Evolutionary conservation across 2,329 filamentous ascomycete species (phyloP), one percentile per base, ranked within the genome.

Genomic region (Penicillium capsulatum): DNA sequence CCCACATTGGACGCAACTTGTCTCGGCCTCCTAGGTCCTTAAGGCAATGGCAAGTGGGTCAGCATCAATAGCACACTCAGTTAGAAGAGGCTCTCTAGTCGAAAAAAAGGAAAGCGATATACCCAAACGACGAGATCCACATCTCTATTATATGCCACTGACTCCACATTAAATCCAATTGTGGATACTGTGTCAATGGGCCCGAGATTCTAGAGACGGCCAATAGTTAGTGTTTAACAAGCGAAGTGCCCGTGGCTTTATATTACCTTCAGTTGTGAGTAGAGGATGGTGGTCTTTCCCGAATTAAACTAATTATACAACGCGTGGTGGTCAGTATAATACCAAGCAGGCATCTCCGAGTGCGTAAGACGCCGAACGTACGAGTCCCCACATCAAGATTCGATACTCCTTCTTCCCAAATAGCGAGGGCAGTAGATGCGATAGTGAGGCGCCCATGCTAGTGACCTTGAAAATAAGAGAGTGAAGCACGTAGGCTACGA

Each of bases 81-180:
- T 17, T n/a, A 34, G 19, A 29, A 22, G 57, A 29, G 27, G 27
- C 27, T 29, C 11, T n/a, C 11, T 5, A 29, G 27, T 29, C 11
- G 27, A 5, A 9, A 29, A 26, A 29, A 29, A 6, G 27, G 27
- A 29, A 29, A 29, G 27, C n/a, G 27, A 29, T 80, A 40, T 81
- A 86, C 83, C 90, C 90, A 96, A 59, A 96, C 90, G 62, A 95
- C 95, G 68, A 96, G 94, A 67, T 94, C 94, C 44, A 96, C 79
- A 65, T 94, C 95, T 68, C 90, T 22, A 9, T 22, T 91, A 74
- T 95, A 96, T 52, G 87, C 90, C 47, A 96, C 90, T 14, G 87
- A 94, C 70, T 96, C 90, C 57, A 96, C 90, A 66, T 96, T 96
- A 76, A 96, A 96, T 45, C 90, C 90, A 66, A 96, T 95, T 36